Conservation (phyloP, 208 protist genomes). For the Spironucleus salmonicida region DNA sequence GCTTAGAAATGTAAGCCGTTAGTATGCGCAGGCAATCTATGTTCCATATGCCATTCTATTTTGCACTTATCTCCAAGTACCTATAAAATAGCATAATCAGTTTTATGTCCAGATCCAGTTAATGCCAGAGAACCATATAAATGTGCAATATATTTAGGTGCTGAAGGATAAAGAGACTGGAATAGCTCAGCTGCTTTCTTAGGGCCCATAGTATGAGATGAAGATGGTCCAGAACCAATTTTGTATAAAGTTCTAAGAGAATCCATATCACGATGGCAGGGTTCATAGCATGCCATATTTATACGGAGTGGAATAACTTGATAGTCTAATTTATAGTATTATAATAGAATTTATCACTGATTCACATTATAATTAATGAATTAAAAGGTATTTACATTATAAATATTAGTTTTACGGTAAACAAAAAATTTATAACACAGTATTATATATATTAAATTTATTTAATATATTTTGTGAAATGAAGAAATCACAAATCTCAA, state of each 20-base stretch:
- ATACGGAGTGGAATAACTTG: too few species aligned
- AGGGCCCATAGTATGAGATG: slow-evolving; percentile 31
- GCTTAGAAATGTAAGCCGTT: slow-evolving; percentile 17
- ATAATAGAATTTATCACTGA: too few species aligned
- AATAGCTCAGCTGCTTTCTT: not conserved
- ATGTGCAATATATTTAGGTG: not conserved
- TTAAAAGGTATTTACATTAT: too few species aligned
- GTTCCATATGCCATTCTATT: not conserved
- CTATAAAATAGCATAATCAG: slow-evolving; percentile 24
- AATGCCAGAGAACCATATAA: slow-evolving; percentile 27
- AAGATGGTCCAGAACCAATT: slow-evolving; percentile 23
- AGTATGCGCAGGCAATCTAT: not conserved
- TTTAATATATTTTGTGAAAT: too few species aligned
- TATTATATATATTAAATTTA: too few species aligned
- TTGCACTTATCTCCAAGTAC: slow-evolving; percentile 1
- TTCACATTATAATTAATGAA: too few species aligned
- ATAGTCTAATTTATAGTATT: too few species aligned
- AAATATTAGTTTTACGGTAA: too few species aligned
- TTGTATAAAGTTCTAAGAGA: slow-evolving; percentile 25
- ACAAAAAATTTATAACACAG: too few species aligned
- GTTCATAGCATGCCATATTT: too few species aligned
- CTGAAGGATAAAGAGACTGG: not conserved
- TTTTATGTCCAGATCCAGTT: slow-evolving; percentile 28
- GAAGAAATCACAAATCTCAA: too few species aligned
- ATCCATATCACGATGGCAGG: not conserved